Base-by-base conservation (phyloP, 306 rosid genomes). In the Vachellia pachyceras region DNA sequence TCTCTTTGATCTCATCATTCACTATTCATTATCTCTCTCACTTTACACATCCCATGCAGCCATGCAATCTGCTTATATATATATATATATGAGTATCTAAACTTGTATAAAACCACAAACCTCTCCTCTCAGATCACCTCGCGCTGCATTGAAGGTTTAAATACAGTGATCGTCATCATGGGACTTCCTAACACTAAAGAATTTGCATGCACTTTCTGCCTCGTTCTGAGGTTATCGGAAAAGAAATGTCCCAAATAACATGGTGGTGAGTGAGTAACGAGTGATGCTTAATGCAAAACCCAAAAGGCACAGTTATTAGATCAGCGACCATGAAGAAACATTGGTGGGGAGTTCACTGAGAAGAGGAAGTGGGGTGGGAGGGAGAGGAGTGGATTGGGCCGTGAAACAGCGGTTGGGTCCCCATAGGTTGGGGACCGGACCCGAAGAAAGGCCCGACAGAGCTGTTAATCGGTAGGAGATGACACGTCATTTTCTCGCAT, bases 381-480 rank as follows among this genome's bases (percentile, higher is more conserved):
- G 10, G 22, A 42, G 5, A 69, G 11, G 3, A 37, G 67, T 52
- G 63, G 63, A 63, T 36, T 72, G 86, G 91, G 84, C 85, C 85
- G 69, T 66, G 75, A 77, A 82, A 69, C 68, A 47, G 69, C 50
- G 72, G 68, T 76, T n/a, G n/a, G n/a, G n/a, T n/a, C n/a, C n/a
- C n/a, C n/a, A n/a, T n/a, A n/a, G n/a, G n/a, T n/a, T 42, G 87
- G 86, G 90, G 89, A 86, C 90, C 86, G 67, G 17, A 74, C 52
- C 8, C 75, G 33, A 83, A 67, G 63, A 72, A 66, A 66, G 76
- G 60, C 87, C 86, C 90, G 81, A 86, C 85, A 82, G 75, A 13
- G 84, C 83, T 84, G 40, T 79, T 65, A 78, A 77, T 84, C 65
- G 69, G 47, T n/a, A 66, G 58, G 79, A 50, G 58, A 80, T 66